A percentile compares a stretch with the other conserved stretches of the same genome.
Conservation (phyloP, 2,329 filamentous ascomycete species). For the Fusarium phyllophilum region DNA sequence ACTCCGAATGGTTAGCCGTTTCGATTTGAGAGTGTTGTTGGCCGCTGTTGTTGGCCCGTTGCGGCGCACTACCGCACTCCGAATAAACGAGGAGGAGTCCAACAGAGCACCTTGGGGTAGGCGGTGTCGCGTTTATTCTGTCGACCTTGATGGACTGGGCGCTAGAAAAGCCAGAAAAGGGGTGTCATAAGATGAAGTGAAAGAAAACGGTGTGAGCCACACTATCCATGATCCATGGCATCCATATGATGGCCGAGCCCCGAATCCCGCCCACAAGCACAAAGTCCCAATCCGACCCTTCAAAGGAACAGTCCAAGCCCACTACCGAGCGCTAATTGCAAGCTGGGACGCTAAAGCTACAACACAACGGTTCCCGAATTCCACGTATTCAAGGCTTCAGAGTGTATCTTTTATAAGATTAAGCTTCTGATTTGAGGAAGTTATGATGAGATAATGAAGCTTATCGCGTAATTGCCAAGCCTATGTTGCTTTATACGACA, state of each 20-base stretch:
- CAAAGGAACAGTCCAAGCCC: conserved; percentile 22
- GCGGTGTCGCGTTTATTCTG: conserved; percentile 23
- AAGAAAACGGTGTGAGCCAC: conserved; percentile 40
- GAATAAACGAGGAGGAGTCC: conserved; percentile 23
- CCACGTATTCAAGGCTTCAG: conserved; percentile 10
- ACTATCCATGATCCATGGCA: conserved; percentile 32
- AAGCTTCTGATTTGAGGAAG: neutral
- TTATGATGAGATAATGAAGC: neutral
- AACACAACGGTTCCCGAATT: conserved; percentile 29
- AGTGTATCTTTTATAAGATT: neutral
- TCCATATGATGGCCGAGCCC: conserved; percentile 31
- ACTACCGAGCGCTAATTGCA: conserved; percentile 33
- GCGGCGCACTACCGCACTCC: conserved; percentile 38
- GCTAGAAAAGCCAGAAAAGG: neutral
- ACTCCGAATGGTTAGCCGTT: conserved; percentile 25
- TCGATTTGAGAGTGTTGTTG: conserved; percentile 21
- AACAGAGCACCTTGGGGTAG: neutral
- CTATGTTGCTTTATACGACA: neutral
- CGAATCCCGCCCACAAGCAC: conserved; percentile 23
- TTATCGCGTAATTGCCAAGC: neutral
- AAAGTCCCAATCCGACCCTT: conserved; percentile 35
- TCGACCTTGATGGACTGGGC: conserved; percentile 9
- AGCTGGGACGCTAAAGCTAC: conserved; percentile 22
- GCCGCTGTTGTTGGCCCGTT: conserved; percentile 12
- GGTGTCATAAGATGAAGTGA: conserved; percentile 23